Base-by-base conservation (phyloP, 2,329 filamentous ascomycete genomes). In the Aspergillus thermomutatus region DNA sequence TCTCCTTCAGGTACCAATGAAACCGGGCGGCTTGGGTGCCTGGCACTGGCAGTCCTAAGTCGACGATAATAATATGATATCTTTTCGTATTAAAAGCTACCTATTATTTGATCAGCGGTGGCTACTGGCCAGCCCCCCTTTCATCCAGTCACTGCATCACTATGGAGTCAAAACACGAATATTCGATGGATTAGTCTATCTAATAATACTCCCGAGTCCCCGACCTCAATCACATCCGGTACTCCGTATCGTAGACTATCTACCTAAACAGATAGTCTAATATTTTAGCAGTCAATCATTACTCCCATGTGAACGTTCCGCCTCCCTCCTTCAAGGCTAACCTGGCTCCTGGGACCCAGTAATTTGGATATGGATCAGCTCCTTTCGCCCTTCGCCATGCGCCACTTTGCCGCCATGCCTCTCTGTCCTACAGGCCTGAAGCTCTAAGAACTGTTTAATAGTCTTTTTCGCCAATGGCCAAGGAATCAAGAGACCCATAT, bases 261-360 rank as follows among this genome's bases (percentile, higher is more conserved):
- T 21, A 25, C 23, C 49, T 31, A 50, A 34, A 25, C 7, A 14
- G 43, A 46, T 46, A 46, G 43, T 46, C 43, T 23, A 19, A 45
- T 45, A 21, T 10, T 25, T 6, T 2, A 37, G 19, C 43, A 23
- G 21, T 46, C n/a, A 23, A 23, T 37, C 31, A 37, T 17, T 17
- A 7, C 14, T 17, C 31, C 14, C 14, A 37, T 37, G 31, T 37
- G 31, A 37, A 37, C 31, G 5, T 50, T 57, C 54, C 56, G 52
- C 25, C 46, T 37, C 27, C 25, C 34, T 52, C 46, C 50, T 47
- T 40, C 48, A 46, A 54, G 54, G 28, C 52, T 53, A 60, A 62
- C 64, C 63, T 62, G 63, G 62, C 54, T 64, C 59, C 53, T 59
- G 64, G 64, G 64, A 61, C 62, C 64, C 64, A 66, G 59, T 56